Conservation (phyloP, 2,329 filamentous ascomycete genomes). For the Arthrobotrys entomopaga region DNA sequence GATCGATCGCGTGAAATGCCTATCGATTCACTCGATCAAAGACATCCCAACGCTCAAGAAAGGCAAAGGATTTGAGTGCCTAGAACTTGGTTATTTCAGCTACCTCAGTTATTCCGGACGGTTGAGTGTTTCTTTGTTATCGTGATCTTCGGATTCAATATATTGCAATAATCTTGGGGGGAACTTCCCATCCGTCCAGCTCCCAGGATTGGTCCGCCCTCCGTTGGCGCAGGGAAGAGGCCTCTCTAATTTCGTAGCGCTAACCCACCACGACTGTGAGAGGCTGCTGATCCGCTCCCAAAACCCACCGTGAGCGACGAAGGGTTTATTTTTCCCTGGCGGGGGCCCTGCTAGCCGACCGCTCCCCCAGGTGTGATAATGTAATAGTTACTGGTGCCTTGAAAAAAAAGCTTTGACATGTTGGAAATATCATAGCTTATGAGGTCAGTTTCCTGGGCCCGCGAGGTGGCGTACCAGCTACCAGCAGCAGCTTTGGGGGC, state of each 20-base stretch:
- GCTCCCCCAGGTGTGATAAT: conserved; percentile 12
- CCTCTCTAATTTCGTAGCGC: conserved; percentile 49
- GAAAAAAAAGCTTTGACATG: not conserved
- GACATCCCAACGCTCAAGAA: not conserved
- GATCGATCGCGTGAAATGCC: too few relatives aligned
- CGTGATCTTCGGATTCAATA: conserved; percentile 38
- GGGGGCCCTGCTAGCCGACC: conserved; percentile 2
- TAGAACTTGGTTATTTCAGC: conserved; percentile 6
- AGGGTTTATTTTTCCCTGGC: conserved; percentile 13
- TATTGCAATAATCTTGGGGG: conserved; percentile 13
- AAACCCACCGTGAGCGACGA: conserved; percentile 30
- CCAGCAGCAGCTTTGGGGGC: not conserved
- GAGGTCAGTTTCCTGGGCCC: conserved; percentile 26
- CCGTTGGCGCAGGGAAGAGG: conserved; percentile 44
- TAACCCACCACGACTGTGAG: conserved; percentile 46
- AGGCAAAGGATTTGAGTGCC: not conserved
- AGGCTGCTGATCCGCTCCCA: conserved; percentile 25
- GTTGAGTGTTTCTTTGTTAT: conserved; percentile 2
- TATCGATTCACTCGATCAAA: not conserved
- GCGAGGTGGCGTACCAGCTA: conserved; percentile 19
- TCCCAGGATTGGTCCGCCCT: conserved; percentile 40
- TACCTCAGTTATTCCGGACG: not conserved
- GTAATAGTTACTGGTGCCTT: conserved; percentile 24
- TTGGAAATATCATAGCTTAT: conserved; percentile 10
- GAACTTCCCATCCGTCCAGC: conserved; percentile 12